Evolutionary conservation across 2,329 filamentous ascomycete genomes (phyloP), one percentile per base, ranked within the genome.

Genomic region (Sporothrix mexicana): DNA sequence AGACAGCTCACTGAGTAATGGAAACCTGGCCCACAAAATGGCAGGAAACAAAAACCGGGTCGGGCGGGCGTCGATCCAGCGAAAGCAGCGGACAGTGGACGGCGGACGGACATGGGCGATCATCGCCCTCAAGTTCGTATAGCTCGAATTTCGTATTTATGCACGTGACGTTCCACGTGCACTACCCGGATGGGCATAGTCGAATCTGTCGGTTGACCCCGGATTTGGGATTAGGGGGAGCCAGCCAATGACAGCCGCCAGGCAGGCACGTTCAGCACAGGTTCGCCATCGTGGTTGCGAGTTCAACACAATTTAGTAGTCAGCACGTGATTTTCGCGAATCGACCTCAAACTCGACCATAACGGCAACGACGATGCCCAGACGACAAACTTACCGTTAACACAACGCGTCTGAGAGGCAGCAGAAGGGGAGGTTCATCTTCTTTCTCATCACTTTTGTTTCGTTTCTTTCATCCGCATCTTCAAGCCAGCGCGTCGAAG

Each of bases 201-300:
- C 30, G 30, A 7, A 36, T 36, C 30, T 2, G 30, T 36, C 30
- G 30, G 30, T 36, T 9, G 57, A 43, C 30, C 55, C 55, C 30
- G 25, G 36, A 17, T 62, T 7, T 17, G 8, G 30, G 30, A 36
- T 36, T 4, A 36, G 30, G 30, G 3, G 30, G 30, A 8, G 9
- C 36, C 23, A 23, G 23, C 64, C 64, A 67, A 67, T 67, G 23
- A 20, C 45, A 67, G 15, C 13, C 23, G 45, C 20, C 36, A 13
- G 45, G 23, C 64, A 36, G 45, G 64, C 64, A 67, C 64, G 64
- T 67, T 67, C 47, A 15, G 45, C 43, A 49, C n/a, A 23, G 23
- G n/a, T 10, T 51, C 64, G 64, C 41, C 30, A 36, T 36, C 30
- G 30, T 36, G 2, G 30, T 36, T 36, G 30, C 30, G 30, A 36